Conservation (phyloP, 192 early-diverging fungal species). For the Paraglomus occultum region DNA sequence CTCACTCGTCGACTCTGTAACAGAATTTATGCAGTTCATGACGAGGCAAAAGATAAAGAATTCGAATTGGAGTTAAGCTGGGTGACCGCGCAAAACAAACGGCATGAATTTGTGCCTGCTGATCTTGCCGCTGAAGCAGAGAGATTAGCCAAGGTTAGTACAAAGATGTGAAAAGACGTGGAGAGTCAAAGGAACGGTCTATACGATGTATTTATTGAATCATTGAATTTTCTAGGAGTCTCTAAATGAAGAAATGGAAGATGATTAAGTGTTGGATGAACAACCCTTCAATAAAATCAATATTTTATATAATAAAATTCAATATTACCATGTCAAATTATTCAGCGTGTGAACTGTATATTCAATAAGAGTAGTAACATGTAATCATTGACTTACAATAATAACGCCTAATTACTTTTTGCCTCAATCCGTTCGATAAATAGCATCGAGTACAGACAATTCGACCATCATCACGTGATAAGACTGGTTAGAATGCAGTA, state of each 20-base stretch:
- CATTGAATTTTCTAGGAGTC: constrained; percentile 36
- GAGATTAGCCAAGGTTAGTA: constrained; percentile 65
- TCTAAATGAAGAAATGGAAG: constrained; percentile 56
- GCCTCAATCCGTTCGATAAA: no score
- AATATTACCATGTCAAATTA: no score
- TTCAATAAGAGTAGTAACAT: no score
- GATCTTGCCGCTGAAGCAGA: constrained; percentile 87
- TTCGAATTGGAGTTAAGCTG: constrained; percentile 99
- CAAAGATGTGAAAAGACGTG: not conserved
- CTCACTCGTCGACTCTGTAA: not conserved
- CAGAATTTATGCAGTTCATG: constrained; percentile 92
- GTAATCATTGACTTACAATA: no score
- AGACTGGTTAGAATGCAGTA: no score
- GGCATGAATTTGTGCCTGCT: constrained; percentile 85
- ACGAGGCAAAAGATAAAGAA: constrained; percentile 97
- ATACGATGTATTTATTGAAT: constrained; percentile 1
- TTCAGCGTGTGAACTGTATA: no score
- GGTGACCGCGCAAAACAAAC: constrained; percentile 77
- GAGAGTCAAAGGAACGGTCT: not conserved
- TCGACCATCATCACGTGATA: no score
- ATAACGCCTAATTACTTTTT: no score
- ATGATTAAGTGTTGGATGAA: constrained; percentile 42
- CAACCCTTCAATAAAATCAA: no score
- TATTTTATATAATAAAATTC: no score
- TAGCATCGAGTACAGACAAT: no score